These are phyloP conservation scores for Diaporthe sp. DNA, from an alignment of 2,329 filamentous ascomycete species.

Conservation along the genomic window DNA sequence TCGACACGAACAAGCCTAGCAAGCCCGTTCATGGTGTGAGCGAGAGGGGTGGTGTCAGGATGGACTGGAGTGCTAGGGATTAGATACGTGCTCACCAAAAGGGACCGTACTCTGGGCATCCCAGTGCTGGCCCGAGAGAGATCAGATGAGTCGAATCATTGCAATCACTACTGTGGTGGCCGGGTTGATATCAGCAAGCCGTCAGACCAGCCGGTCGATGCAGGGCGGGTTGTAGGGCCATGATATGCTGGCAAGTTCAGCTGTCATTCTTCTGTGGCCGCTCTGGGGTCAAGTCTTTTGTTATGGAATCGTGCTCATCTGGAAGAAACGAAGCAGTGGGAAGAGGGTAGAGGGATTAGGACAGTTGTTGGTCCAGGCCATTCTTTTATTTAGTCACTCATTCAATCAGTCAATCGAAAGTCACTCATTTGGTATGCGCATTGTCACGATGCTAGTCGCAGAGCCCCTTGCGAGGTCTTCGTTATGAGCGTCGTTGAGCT, in stretches of 20 bases:
- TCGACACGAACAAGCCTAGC: constrained; percentile 6
- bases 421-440: constrained; percentile 24
- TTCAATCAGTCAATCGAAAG: constrained; percentile 13
- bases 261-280: constrained; percentile 20
- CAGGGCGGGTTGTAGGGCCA: background rate
- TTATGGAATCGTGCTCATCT: constrained; percentile 28
- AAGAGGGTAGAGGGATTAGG: background rate
- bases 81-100: background rate
- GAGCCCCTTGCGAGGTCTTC: too few species aligned
- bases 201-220: background rate
- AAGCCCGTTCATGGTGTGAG: constrained; percentile 19
- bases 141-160: constrained; percentile 11
- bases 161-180: background rate
- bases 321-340: background rate
- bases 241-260: constrained; percentile 16
- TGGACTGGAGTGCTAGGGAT: background rate
- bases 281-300: constrained; percentile 25
- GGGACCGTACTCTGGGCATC: background rate
- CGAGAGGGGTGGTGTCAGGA: background rate
- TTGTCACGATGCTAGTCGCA: background rate
- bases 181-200: constrained; percentile 1
- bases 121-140: background rate
- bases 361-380: background rate
- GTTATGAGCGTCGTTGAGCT: background rate
- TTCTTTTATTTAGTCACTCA: constrained; percentile 29